Conservation (phyloP, 1,284 basidiomycete genomes). For the Ustilago curta region DNA sequence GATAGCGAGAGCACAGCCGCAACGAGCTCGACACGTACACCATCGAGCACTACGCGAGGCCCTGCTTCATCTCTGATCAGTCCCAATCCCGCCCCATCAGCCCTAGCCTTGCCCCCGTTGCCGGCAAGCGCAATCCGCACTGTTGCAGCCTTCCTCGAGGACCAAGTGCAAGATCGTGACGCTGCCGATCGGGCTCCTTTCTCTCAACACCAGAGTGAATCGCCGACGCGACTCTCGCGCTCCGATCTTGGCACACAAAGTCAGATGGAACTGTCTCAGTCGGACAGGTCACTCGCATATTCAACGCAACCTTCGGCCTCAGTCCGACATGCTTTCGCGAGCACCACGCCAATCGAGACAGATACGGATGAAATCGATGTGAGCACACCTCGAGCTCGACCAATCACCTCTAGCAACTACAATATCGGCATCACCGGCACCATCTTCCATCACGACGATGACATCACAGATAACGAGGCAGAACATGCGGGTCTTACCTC, state of each 20-base stretch:
- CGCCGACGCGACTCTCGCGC: slow-evolving; percentile 23
- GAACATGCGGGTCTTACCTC: slow-evolving; percentile 4
- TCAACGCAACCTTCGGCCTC: not conserved
- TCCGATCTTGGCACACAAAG: slow-evolving; percentile 13
- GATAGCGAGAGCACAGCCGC: slow-evolving; percentile 9
- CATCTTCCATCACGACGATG: slow-evolving; percentile 40
- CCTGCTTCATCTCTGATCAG: slow-evolving; percentile 14
- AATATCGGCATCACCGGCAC: slow-evolving; percentile 43
- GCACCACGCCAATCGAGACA: not conserved
- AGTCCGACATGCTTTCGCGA: not conserved
- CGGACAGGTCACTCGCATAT: not conserved
- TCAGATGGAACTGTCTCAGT: not conserved
- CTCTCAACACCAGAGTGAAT: slow-evolving; percentile 5
- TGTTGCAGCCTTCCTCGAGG: slow-evolving; percentile 35
- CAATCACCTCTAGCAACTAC: slow-evolving; percentile 31
- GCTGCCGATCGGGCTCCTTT: not conserved
- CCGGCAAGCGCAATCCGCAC: slow-evolving; percentile 16
- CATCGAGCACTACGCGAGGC: slow-evolving; percentile 10
- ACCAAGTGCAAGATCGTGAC: slow-evolving; percentile 20
- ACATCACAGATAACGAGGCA: slow-evolving; percentile 38
- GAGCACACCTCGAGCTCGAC: slow-evolving; percentile 47
- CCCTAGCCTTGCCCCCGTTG: not conserved
- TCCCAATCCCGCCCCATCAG: slow-evolving; percentile 20
- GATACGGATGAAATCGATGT: slow-evolving; percentile 41
- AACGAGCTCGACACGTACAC: not conserved